Percentiles rank a stretch among this genome's conserved stretches.
These are phyloP conservation scores for Geotrichum siamense DNA, from an alignment of 1,139 yeast species.

Conservation along the genomic window DNA sequence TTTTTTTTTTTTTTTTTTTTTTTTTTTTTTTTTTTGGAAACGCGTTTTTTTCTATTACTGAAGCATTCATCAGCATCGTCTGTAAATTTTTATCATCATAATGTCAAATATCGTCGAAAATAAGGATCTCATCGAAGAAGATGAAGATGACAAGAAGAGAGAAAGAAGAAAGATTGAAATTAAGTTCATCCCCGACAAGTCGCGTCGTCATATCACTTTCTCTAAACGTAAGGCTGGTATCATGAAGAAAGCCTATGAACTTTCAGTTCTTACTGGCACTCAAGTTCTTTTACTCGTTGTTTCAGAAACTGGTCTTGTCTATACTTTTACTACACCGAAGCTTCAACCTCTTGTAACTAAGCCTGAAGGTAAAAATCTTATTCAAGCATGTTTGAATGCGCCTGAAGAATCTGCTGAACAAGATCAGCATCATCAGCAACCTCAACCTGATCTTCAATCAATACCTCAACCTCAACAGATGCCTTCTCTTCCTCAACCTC, in stretches of 20 bases:
- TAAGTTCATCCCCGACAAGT: constrained; percentile 92
- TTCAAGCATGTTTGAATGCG: constrained; percentile 73
- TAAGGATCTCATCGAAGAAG: constrained; percentile 35
- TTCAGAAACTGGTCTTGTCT: constrained; percentile 93
- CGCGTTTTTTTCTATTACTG: neutral
- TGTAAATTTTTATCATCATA: too few species aligned
- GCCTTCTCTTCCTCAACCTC: constrained; percentile 1
- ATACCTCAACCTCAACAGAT: constrained; percentile 10
- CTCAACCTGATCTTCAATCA: constrained; percentile 7
- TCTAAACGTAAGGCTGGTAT: constrained; percentile 98
- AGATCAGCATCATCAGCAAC: constrained; percentile 9
- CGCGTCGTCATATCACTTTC: constrained; percentile 94
- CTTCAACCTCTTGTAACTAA: constrained; percentile 95
- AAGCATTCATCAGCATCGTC: neutral
- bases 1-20: constrained; percentile 1
- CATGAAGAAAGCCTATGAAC: constrained; percentile 95
- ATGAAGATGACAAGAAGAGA: constrained; percentile 71
- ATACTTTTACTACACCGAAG: constrained; percentile 97
- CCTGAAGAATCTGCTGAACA: constrained; percentile 12
- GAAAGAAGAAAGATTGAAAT: constrained; percentile 97
- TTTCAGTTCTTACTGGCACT: constrained; percentile 92
- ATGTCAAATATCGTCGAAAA: constrained; percentile 4
- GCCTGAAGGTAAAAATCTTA: constrained; percentile 92
- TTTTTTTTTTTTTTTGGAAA: neutral
- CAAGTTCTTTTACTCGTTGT: constrained; percentile 91